Evolutionary conservation across 441 rosid genomes (phyloP).

Genomic region (Gossypium gossypioides): DNA sequence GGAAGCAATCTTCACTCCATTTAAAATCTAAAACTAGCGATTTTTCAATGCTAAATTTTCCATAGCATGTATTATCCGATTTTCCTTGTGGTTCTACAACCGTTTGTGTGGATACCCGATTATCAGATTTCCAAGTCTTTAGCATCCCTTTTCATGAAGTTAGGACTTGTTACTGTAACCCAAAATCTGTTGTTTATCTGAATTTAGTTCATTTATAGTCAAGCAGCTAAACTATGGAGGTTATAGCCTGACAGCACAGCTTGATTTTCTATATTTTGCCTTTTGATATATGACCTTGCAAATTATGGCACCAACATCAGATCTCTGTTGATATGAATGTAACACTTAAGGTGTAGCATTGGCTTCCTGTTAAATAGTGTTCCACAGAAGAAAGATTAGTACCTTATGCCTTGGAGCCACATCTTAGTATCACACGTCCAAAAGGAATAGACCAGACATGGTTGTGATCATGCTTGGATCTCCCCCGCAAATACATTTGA

Average conservation of each 20-base stretch:
- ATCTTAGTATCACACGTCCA: slow-evolving; percentile 67
- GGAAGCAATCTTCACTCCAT: not conserved
- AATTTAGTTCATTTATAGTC: not conserved
- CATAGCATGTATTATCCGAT: not conserved
- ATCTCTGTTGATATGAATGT: not conserved
- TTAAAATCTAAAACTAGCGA: not conserved
- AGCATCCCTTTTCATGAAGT: not conserved
- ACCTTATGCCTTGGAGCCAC: slow-evolving; percentile 84
- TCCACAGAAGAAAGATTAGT: not conserved
- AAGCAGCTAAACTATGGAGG: not conserved
- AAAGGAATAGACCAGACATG: slow-evolving; percentile 63
- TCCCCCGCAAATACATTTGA: slow-evolving; percentile 67
- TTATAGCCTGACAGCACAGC: not conserved
- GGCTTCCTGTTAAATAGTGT: not conserved
- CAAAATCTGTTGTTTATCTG: not conserved
- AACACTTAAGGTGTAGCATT: not conserved
- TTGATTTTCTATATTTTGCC: not conserved
- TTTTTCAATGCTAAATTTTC: not conserved
- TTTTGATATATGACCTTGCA: slow-evolving; percentile 58
- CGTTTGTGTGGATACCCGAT: not conserved
- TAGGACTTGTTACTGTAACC: not conserved
- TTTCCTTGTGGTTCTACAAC: not conserved
- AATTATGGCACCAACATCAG: slow-evolving; percentile 13
- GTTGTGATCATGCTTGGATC: slow-evolving; percentile 47
- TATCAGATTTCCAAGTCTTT: not conserved